Conservation (phyloP, 768 basidiomycete species). For the Neoboletus subvelutipes region DNA sequence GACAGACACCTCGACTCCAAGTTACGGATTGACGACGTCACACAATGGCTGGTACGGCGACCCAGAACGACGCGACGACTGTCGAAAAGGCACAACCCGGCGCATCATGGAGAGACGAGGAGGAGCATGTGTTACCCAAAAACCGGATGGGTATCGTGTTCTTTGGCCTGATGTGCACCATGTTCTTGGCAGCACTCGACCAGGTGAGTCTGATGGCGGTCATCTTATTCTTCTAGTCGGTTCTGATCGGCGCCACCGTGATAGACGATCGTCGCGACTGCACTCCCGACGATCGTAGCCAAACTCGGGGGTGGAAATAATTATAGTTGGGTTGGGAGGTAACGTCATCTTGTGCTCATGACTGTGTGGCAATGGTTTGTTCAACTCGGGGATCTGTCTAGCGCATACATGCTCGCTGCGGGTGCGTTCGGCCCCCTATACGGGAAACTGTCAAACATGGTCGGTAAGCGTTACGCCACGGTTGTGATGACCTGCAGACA, state of each 20-base stretch:
- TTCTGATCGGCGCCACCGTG: too few species aligned
- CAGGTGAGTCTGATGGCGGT: too few species aligned
- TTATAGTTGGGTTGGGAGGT: conserved; percentile 79
- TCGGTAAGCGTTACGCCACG: conserved; percentile 26
- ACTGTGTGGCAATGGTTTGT: too few species aligned
- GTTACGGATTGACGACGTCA: not conserved
- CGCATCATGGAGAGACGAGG: conserved; percentile 53
- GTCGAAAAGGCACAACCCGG: conserved; percentile 38
- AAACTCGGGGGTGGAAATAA: conserved; percentile 59
- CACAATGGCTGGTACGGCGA: conserved; percentile 5
- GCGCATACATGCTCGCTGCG: too few species aligned
- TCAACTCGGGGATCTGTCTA: too few species aligned
- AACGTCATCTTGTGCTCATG: conserved; percentile 10
- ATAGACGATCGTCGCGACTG: conserved; percentile 64
- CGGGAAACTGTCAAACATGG: conserved; percentile 70
- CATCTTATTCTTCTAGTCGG: too few species aligned
- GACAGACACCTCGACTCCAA: too few species aligned
- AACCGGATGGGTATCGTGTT: too few species aligned
- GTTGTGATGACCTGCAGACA: not conserved
- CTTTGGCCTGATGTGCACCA: too few species aligned
- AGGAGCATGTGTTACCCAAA: too few species aligned
- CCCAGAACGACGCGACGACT: not conserved
- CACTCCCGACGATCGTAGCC: conserved; percentile 63
- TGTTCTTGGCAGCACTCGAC: too few species aligned
- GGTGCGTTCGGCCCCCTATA: too few species aligned